Percentiles rank a stretch among this genome's conserved stretches.
Conservation (phyloP, 2,329 filamentous ascomycete genomes). For the Cordyceps tenuipes region DNA sequence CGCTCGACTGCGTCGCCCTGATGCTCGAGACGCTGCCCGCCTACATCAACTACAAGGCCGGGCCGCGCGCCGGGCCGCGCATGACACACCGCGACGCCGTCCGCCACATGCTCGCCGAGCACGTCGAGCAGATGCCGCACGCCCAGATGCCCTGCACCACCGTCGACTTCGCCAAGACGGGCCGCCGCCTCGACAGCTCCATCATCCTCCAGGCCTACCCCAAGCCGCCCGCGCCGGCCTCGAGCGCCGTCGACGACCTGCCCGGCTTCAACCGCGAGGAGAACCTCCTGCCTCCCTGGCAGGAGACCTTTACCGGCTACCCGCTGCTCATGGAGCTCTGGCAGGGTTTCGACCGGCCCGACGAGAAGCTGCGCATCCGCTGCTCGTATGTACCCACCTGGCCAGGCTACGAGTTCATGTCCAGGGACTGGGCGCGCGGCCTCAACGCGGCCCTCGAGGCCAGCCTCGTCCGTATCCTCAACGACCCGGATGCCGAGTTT, state of each 20-base stretch:
- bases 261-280: slow-evolving; percentile 13
- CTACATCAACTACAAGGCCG: slow-evolving; percentile 8
- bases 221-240: not conserved
- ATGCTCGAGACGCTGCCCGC: slow-evolving; percentile 12
- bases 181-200: slow-evolving; percentile 11
- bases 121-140: slow-evolving; percentile 10
- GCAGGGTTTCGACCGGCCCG: not conserved
- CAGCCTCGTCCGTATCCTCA: slow-evolving; percentile 7
- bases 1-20: slow-evolving; percentile 12
- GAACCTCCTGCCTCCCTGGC: slow-evolving; percentile 11
- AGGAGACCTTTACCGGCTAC: slow-evolving; percentile 11
- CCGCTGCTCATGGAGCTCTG: slow-evolving; percentile 10
- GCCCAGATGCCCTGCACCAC: slow-evolving; percentile 14
- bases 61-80: not conserved
- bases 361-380: slow-evolving; percentile 9
- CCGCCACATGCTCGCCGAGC: slow-evolving; percentile 10
- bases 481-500: slow-evolving; percentile 9
- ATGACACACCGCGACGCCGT: slow-evolving; percentile 10
- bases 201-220: slow-evolving; percentile 11
- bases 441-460: slow-evolving; percentile 8
- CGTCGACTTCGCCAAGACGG: slow-evolving; percentile 10
- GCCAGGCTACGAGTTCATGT: slow-evolving; percentile 11
- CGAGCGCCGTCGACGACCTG: slow-evolving; percentile 2
- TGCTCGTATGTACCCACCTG: slow-evolving; percentile 6
- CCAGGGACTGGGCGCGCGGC: slow-evolving; percentile 8